These are phyloP conservation scores for Colletotrichum sansevieriae DNA, from an alignment of 2,329 filamentous ascomycete genomes.

Conservation along the genomic window DNA sequence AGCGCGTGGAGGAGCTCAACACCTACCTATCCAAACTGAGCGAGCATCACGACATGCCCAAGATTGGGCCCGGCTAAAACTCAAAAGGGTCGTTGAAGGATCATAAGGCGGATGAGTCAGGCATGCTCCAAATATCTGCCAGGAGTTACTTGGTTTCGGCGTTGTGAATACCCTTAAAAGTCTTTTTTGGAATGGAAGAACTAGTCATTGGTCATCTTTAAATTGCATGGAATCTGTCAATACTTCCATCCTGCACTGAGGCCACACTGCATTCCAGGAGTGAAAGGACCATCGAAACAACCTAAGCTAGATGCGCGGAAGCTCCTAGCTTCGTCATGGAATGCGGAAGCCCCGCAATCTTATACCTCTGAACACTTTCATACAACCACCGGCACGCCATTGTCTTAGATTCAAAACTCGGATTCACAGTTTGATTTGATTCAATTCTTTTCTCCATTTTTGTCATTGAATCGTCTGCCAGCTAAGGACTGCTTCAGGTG, in stretches of 20 bases:
- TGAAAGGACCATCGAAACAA: no score
- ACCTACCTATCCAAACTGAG: slow-evolving; percentile 91
- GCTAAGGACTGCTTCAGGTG: slow-evolving; percentile 14
- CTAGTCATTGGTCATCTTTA: no score
- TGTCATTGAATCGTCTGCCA: not conserved
- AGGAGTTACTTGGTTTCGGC: slow-evolving; percentile 15
- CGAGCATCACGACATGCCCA: slow-evolving; percentile 97
- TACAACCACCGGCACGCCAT: not conserved
- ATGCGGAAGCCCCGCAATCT: slow-evolving; percentile 6
- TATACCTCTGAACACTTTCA: not conserved
- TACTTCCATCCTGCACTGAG: no score
- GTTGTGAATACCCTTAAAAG: slow-evolving; percentile 10
- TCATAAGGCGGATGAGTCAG: not conserved
- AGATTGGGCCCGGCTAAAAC: slow-evolving; percentile 69
- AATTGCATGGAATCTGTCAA: no score
- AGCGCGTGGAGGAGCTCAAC: slow-evolving; percentile 95
- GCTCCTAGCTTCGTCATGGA: not conserved
- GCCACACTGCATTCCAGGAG: no score
- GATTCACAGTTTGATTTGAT: not conserved
- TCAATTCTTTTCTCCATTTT: slow-evolving; percentile 9
- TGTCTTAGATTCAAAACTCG: not conserved
- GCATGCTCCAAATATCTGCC: not conserved
- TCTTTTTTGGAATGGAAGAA: not conserved
- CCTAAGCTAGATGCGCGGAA: no score
- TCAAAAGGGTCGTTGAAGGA: not conserved